Base-by-base conservation (phyloP, 495 filamentous ascomycete species). In the Aspergillus ellipticus region DNA sequence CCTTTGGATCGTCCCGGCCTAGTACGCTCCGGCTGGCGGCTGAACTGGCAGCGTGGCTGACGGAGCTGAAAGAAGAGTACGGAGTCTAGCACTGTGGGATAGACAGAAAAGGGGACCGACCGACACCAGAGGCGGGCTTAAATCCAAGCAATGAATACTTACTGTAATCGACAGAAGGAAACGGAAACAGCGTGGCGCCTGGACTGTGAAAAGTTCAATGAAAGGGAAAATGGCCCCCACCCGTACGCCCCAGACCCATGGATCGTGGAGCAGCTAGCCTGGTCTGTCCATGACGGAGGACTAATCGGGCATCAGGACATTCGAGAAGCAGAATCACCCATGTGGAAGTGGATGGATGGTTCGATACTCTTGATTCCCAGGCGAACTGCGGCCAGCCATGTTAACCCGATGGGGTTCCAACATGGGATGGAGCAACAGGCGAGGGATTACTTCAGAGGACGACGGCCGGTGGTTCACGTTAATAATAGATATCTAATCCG, bases 181-280 rank as follows among this genome's bases (percentile, higher is more conserved):
- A 46, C 26, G 43, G 35, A 45, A 33, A 47, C 46, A 29, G 21
- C 21, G 24, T 15, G 26, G 13, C 45, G 45, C 22, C 45, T 29
- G 45, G 45, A 29, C 45, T 48, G 45, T 54, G 41, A 51, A 56
- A 52, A 42, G 28, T 28, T 42, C 24, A 51, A 49, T 22, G 29
- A 52, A 54, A 53, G 29, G 31, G 17, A 24, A 50, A 49, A 41
- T 54, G 24, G 48, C 21, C 61, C 63, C 66, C 66, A 67, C 66
- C 53, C 31, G 56, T 54, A 56, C 55, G 62, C 61, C 58, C 61
- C 67, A 52, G 60, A 64, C 63, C 64, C 65, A 59, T 70, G 62
- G 63, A 63, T 58, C 57, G 47, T 55, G 57, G 55, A 60, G 51
- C 50, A 41, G 46, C 43, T 56, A 35, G 19, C 35, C 35, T 58